phyloP scores from a whole-genome alignment of 2,329 filamentous ascomycete species.

The Chaetomium strumarium region DNA sequence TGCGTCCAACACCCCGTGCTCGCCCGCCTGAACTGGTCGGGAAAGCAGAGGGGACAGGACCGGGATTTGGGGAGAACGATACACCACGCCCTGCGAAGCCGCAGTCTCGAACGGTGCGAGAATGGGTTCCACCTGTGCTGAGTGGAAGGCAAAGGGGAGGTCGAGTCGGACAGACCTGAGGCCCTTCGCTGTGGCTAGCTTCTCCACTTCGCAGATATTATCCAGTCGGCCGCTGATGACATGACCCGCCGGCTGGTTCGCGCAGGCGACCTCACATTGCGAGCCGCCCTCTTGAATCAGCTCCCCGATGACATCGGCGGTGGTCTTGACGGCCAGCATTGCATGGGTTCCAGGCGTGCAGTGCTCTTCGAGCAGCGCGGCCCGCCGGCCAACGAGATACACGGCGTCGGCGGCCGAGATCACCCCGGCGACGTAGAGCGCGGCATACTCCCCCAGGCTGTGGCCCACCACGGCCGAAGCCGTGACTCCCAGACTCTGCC shows the following conservation, averaged over 20 bases:
- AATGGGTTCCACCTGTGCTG: slow-evolving; percentile 48
- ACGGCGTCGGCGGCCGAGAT: slow-evolving; percentile 67
- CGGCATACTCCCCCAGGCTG: slow-evolving; percentile 69
- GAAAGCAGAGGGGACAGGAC: slow-evolving; percentile 63
- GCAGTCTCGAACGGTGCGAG: slow-evolving; percentile 51
- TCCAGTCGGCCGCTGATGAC: slow-evolving; percentile 52
- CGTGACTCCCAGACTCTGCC: slow-evolving; percentile 49
- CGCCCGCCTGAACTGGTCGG: slow-evolving; percentile 59
- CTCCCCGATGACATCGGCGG: not conserved
- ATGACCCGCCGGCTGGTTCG: slow-evolving; percentile 69
- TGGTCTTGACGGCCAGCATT: slow-evolving; percentile 40
- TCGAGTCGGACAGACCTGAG: slow-evolving; percentile 42
- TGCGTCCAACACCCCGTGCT: no score
- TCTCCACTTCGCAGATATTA: slow-evolving; percentile 41
- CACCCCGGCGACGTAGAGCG: slow-evolving; percentile 64
- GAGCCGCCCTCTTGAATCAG: slow-evolving; percentile 26
- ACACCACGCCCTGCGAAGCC: slow-evolving; percentile 31
- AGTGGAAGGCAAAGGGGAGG: slow-evolving; percentile 51
- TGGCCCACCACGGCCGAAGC: slow-evolving; percentile 53
- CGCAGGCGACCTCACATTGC: slow-evolving; percentile 53
- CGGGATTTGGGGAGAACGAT: slow-evolving; percentile 45
- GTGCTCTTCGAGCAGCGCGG: slow-evolving; percentile 56
- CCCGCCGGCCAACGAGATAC: slow-evolving; percentile 63
- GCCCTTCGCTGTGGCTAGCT: slow-evolving; percentile 28
- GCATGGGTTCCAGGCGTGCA: slow-evolving; percentile 62